Percentiles rank a stretch among this genome's conserved stretches.
phyloP scores from a whole-genome alignment of 2,329 filamentous ascomycete species.

The Oidium heveae region DNA sequence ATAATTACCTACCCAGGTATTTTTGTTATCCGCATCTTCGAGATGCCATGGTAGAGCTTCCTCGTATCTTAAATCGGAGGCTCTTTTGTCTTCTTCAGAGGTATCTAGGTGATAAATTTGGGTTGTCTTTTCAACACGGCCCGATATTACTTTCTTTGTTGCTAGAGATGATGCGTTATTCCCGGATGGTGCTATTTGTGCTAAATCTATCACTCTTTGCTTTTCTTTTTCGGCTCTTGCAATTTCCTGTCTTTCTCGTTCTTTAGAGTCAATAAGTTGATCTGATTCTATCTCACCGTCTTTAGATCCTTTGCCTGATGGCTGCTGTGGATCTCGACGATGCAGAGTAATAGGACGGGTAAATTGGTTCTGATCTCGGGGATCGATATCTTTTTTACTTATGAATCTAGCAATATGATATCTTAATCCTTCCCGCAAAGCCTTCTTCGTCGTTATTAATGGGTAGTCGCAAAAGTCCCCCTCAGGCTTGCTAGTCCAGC shows the following conservation, averaged over 20 bases:
- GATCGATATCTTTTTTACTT: constrained; percentile 38
- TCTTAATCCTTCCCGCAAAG: constrained; percentile 53
- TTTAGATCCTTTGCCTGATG: constrained; percentile 37
- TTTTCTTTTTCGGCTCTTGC: constrained; percentile 56
- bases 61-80: constrained; percentile 56
- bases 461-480: constrained; percentile 29
- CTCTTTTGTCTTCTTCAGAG: constrained; percentile 43
- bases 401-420: constrained; percentile 67
- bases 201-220: constrained; percentile 64
- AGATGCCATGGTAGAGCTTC: constrained; percentile 91
- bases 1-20: constrained; percentile 80
- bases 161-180: constrained; percentile 21
- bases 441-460: constrained; percentile 61
- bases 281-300: constrained; percentile 22
- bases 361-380: constrained; percentile 49
- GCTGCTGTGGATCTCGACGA: constrained; percentile 59
- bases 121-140: constrained; percentile 63
- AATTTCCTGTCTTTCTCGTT: constrained; percentile 41
- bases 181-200: constrained; percentile 71
- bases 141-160: constrained; percentile 25
- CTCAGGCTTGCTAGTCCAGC: constrained; percentile 30
- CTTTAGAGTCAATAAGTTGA: constrained; percentile 26
- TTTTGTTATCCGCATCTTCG: constrained; percentile 88
- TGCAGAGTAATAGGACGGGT: constrained; percentile 72
- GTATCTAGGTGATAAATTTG: constrained; percentile 64